A percentile compares a stretch with the other conserved stretches of the same genome.
Evolutionary conservation across 2,329 filamentous ascomycete genomes (phyloP).

Genomic region (Neonectria neomacrospora): DNA sequence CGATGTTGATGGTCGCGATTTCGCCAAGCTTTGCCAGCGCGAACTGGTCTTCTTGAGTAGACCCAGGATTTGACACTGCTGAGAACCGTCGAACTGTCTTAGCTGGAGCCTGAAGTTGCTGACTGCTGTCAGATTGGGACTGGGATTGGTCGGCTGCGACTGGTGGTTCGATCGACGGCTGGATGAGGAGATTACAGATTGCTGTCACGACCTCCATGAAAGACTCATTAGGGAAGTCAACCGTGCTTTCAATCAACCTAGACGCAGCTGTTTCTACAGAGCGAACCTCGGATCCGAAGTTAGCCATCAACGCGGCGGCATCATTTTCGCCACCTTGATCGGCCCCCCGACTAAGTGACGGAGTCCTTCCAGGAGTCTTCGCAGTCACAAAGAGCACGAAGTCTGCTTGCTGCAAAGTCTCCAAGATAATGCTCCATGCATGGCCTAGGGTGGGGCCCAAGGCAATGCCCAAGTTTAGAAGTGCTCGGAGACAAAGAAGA

Average conservation of each 20-base stretch:
- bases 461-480: constrained; percentile 96
- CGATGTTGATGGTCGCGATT: constrained; percentile 77
- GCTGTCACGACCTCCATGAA: constrained; percentile 83
- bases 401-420: constrained; percentile 92
- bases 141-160: constrained; percentile 34
- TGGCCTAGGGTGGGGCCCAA: constrained; percentile 85
- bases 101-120: constrained; percentile 51
- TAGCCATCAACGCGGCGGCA: constrained; percentile 64
- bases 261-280: constrained; percentile 90
- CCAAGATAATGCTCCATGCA: constrained; percentile 91
- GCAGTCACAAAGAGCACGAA: constrained; percentile 79
- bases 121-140: constrained; percentile 37
- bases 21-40: constrained; percentile 80
- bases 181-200: constrained; percentile 76
- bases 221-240: constrained; percentile 85
- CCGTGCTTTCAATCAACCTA: constrained; percentile 89
- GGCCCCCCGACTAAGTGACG: constrained; percentile 57
- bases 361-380: constrained; percentile 63
- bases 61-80: constrained; percentile 56
- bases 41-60: constrained; percentile 72
- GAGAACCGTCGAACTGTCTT: constrained; percentile 59
- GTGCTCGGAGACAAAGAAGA: constrained; percentile 85
- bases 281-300: constrained; percentile 82
- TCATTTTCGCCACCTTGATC: constrained; percentile 65
- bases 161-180: constrained; percentile 40